Conservation (phyloP, 768 basidiomycete genomes). For the Lactifluus piperatus region DNA sequence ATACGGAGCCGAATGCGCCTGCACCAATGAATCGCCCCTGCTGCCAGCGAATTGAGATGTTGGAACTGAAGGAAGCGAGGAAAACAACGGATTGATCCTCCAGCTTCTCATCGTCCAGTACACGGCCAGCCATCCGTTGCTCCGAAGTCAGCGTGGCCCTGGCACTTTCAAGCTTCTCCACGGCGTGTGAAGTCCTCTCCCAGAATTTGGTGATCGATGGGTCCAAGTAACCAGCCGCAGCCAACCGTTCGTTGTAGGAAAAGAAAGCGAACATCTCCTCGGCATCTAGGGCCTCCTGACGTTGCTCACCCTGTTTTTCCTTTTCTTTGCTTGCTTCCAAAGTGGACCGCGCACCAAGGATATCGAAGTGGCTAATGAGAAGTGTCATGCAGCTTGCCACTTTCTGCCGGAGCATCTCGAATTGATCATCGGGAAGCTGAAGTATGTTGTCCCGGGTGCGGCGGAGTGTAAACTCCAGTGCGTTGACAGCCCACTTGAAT, state of each 20-base stretch:
- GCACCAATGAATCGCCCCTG: slow-evolving; percentile 97
- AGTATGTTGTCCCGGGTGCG: slow-evolving; percentile 88
- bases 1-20: slow-evolving; percentile 99
- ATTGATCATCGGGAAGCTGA: slow-evolving; percentile 80
- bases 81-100: slow-evolving; percentile 93
- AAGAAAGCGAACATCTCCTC: slow-evolving; percentile 36
- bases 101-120: slow-evolving; percentile 85
- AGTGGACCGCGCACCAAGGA: slow-evolving; percentile 86
- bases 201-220: slow-evolving; percentile 65
- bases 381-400: slow-evolving; percentile 95
- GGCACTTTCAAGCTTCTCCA: slow-evolving; percentile 56
- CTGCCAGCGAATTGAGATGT: slow-evolving; percentile 95
- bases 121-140: slow-evolving; percentile 77
- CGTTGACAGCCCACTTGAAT: slow-evolving; percentile 97
- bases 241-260: slow-evolving; percentile 27
- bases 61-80: slow-evolving; percentile 91
- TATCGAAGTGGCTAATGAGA: slow-evolving; percentile 96
- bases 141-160: slow-evolving; percentile 55
- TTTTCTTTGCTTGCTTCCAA: slow-evolving; percentile 85
- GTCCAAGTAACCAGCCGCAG: slow-evolving; percentile 42
- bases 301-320: slow-evolving; percentile 66
- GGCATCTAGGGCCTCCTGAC: slow-evolving; percentile 37
- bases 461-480: slow-evolving; percentile 84
- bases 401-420: slow-evolving; percentile 81
- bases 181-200: slow-evolving; percentile 55